A percentile compares a stretch with the other conserved stretches of the same genome.
These are phyloP conservation scores for Coelastrella sp. DNA, from an alignment of 139 green algal species.

Conservation along the genomic window DNA sequence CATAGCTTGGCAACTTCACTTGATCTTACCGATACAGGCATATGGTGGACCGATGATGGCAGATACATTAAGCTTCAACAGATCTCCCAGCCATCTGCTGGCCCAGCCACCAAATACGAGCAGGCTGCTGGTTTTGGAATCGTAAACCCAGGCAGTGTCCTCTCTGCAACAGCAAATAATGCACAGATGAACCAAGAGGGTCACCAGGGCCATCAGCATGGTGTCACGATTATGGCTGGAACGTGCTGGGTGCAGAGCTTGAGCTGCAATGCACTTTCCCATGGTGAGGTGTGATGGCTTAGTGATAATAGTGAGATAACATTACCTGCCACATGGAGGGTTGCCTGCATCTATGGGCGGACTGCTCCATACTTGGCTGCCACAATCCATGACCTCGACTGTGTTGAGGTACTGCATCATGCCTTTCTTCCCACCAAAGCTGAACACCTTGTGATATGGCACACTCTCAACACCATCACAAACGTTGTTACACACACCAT, in stretches of 20 bases:
- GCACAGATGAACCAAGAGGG: too few relatives aligned
- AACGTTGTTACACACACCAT: conserved; percentile 83
- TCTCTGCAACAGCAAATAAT: conserved; percentile 69
- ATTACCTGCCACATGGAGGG: conserved; percentile 39
- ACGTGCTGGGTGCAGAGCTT: too few relatives aligned
- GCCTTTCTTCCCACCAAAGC: conserved; percentile 83
- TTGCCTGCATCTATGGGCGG: conserved; percentile 61
- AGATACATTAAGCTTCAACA: conserved; percentile 81
- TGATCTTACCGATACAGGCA: conserved; percentile 70
- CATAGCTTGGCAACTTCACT: too few relatives aligned
- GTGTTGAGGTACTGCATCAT: conserved; percentile 83
- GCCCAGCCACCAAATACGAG: conserved; percentile 90
- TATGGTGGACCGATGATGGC: conserved; percentile 93
- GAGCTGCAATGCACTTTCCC: too few relatives aligned
- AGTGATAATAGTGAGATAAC: neutral
- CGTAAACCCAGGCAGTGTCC: conserved; percentile 87
- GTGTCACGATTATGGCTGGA: too few relatives aligned
- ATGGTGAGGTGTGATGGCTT: too few relatives aligned
- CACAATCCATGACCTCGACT: conserved; percentile 86
- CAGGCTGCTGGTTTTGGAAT: conserved; percentile 80
- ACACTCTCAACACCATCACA: conserved; percentile 84
- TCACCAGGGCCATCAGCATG: conserved; percentile 1
- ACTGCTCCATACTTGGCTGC: conserved; percentile 77
- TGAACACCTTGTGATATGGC: conserved; percentile 91
- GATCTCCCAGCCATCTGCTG: conserved; percentile 90